A percentile compares a stretch with the other conserved stretches of the same genome.
Evolutionary conservation across 306 rosid species (phyloP).

Genomic region (Quercus suber): DNA sequence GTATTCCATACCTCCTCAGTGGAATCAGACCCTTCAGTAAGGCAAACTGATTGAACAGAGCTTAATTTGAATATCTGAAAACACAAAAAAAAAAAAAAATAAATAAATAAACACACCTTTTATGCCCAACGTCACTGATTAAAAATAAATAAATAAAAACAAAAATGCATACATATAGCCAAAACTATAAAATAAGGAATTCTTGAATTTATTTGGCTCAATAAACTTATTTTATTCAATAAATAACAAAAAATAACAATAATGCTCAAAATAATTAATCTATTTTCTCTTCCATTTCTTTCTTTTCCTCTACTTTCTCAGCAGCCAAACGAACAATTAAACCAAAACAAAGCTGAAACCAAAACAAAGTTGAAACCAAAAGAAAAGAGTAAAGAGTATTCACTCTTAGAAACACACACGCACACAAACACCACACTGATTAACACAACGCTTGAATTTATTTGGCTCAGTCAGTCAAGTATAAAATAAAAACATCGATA

Average conservation of each 20-base stretch:
- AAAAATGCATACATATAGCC: background rate
- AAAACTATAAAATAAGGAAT: background rate
- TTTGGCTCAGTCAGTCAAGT: too few relatives aligned
- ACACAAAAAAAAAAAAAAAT: background rate
- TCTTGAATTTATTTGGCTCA: background rate
- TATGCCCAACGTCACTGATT: background rate
- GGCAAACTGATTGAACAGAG: constrained; percentile 65
- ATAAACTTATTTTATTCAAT: background rate
- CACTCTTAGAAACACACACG: too few relatives aligned
- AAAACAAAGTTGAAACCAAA: too few relatives aligned
- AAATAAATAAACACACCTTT: background rate
- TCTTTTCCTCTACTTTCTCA: constrained; percentile 12
- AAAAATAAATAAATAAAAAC: background rate
- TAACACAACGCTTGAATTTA: too few relatives aligned
- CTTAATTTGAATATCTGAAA: constrained; percentile 66
- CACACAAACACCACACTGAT: background rate
- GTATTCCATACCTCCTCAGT: constrained; percentile 46
- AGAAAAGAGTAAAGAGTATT: too few relatives aligned
- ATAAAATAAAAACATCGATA: too few relatives aligned
- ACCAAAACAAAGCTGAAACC: too few relatives aligned
- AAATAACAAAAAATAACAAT: background rate
- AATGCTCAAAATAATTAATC: background rate
- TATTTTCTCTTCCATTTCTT: background rate
- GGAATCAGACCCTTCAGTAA: constrained; percentile 47
- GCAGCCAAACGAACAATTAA: background rate